Percentiles rank a stretch among this genome's conserved stretches.
Evolutionary conservation across 805 yeast genomes (phyloP).

Genomic region (Metschnikowia kunwiensis): DNA sequence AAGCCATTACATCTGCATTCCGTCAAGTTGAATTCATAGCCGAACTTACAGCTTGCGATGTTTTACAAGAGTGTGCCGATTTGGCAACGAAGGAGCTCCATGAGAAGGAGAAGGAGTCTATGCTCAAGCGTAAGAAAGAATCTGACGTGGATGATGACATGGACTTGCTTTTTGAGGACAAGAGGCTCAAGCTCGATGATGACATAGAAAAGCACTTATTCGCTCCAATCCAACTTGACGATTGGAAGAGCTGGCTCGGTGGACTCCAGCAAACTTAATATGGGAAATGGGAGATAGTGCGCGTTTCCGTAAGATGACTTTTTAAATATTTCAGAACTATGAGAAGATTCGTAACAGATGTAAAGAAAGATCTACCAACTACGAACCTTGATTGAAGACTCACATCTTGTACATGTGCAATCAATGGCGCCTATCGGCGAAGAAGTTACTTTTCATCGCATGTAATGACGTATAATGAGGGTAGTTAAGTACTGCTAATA

Average conservation of each 20-base stretch:
- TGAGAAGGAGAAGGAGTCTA: conserved; percentile 5
- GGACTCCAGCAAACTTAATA: conserved; percentile 11
- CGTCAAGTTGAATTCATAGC: conserved; percentile 40
- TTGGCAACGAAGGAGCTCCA: conserved; percentile 24
- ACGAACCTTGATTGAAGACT: too few relatives aligned
- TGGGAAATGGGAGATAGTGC: too few relatives aligned
- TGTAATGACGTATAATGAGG: too few relatives aligned
- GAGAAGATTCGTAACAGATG: too few relatives aligned
- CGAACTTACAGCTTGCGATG: conserved; percentile 28
- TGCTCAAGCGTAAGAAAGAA: conserved; percentile 21
- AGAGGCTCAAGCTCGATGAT: conserved; percentile 28
- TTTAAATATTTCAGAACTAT: too few relatives aligned
- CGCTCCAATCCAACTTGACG: conserved; percentile 35
- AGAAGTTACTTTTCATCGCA: too few relatives aligned
- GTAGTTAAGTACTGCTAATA: too few relatives aligned
- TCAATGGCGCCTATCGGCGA: too few relatives aligned
- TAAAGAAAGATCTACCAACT: too few relatives aligned
- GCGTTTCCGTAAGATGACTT: too few relatives aligned
- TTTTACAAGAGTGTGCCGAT: conserved; percentile 17
- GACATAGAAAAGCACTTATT: conserved; percentile 19
- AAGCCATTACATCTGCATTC: conserved; percentile 45
- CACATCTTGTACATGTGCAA: too few relatives aligned
- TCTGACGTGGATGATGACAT: conserved; percentile 31
- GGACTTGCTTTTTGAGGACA: conserved; percentile 36
- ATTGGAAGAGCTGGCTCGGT: conserved; percentile 28